These are phyloP conservation scores for Parafenestella ontariensis DNA, from an alignment of 2,329 filamentous ascomycete genomes.

Conservation along the genomic window DNA sequence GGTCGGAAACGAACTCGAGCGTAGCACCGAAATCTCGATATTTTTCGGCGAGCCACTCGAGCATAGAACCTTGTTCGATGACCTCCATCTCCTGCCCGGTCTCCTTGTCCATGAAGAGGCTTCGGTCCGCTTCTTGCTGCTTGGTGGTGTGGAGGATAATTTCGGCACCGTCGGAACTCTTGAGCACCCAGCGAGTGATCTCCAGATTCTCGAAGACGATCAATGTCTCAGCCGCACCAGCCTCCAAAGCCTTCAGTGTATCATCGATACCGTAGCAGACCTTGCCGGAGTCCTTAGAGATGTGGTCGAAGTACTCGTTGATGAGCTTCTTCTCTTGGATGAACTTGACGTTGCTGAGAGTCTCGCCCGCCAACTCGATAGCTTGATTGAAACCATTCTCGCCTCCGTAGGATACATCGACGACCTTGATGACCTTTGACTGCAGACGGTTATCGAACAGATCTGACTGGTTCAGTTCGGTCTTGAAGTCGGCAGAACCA, in stretches of 20 bases:
- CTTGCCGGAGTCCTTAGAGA: constrained; percentile 95
- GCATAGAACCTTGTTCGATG: constrained; percentile 83
- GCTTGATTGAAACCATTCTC: constrained; percentile 99
- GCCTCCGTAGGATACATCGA: constrained; percentile 97
- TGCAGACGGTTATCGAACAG: constrained; percentile 93
- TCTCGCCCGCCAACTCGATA: constrained; percentile 94
- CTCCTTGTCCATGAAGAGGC: constrained; percentile 92
- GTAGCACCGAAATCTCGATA: constrained; percentile 97
- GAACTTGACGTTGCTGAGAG: constrained; percentile 98
- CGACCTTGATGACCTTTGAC: constrained; percentile 98
- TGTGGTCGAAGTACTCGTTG: constrained; percentile 98
- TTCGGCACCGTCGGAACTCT: constrained; percentile 75
- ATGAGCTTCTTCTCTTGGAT: constrained; percentile 99
- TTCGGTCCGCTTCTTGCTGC: constrained; percentile 77
- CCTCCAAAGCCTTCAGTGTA: constrained; percentile 93
- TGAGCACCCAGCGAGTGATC: constrained; percentile 88
- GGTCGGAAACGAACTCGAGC: constrained; percentile 96
- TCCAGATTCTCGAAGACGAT: constrained; percentile 99
- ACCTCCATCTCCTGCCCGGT: constrained; percentile 98
- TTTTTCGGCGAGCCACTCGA: constrained; percentile 99
- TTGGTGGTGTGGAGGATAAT: constrained; percentile 88
- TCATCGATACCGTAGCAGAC: constrained; percentile 99
- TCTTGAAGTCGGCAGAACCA: constrained; percentile 99
- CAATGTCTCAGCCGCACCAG: constrained; percentile 90
- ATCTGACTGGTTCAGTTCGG: constrained; percentile 96